phyloP scores from a whole-genome alignment of 2,329 filamentous ascomycete genomes.

The Pseudofabraea citricarpa region DNA sequence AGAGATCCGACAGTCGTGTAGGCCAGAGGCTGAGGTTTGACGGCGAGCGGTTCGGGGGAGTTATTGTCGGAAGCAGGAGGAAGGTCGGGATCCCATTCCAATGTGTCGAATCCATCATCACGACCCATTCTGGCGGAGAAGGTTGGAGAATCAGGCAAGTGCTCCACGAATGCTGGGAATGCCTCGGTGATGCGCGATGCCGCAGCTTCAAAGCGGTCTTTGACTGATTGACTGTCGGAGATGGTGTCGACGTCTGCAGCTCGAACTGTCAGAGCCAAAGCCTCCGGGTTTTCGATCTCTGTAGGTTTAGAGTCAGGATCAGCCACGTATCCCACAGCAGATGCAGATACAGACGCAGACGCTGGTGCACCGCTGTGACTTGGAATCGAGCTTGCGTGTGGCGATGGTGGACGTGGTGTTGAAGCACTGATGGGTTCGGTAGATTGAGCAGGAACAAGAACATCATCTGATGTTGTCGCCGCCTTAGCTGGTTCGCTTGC shows the following conservation, averaged over 20 bases:
- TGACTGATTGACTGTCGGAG: neutral
- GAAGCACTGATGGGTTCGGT: too few species aligned
- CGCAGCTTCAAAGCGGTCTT: neutral
- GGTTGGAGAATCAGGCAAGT: neutral
- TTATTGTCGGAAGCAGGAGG: constrained; percentile 15
- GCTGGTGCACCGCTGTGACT: too few species aligned
- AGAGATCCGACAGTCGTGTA: constrained; percentile 31
- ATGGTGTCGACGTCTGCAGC: neutral
- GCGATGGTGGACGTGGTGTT: too few species aligned
- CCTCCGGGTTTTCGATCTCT: neutral
- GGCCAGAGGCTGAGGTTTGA: constrained; percentile 23
- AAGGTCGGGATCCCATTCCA: constrained; percentile 26
- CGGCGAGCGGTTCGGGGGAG: constrained; percentile 23
- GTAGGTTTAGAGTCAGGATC: too few species aligned
- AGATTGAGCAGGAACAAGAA: too few species aligned
- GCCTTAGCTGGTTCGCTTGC: too few species aligned
- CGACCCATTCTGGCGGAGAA: neutral
- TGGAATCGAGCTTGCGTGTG: too few species aligned
- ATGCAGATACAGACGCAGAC: too few species aligned
- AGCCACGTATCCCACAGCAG: too few species aligned
- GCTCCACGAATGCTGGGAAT: too few species aligned
- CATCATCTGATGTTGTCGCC: too few species aligned
- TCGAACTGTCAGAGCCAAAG: neutral
- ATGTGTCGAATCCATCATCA: constrained; percentile 24
- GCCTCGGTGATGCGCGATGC: too few species aligned